Conservation (phyloP, 208 protist species). For the Acanthamoeba castellanii region DNA sequence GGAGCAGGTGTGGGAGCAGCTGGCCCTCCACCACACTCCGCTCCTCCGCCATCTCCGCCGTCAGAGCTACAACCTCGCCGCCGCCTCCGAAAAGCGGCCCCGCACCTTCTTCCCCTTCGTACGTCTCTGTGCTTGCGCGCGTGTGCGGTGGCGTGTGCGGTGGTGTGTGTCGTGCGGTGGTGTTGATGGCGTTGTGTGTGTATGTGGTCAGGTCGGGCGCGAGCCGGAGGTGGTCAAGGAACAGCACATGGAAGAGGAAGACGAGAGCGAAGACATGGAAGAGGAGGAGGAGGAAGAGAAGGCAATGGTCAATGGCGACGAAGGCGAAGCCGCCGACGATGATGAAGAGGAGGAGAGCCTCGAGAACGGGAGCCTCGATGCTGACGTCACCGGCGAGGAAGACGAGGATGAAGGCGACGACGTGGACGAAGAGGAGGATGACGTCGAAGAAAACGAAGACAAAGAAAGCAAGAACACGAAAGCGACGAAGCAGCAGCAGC, state of each 20-base stretch:
- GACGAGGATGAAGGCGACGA: conserved; percentile 14
- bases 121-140: not conserved
- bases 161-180: no score
- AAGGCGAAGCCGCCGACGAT: not conserved
- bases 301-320: conserved; percentile 37
- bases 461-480: not conserved
- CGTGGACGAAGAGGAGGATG: conserved; percentile 51
- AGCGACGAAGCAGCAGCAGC: conserved; percentile 1
- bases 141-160: no score
- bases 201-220: not conserved
- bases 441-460: conserved; percentile 59
- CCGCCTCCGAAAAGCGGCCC: not conserved
- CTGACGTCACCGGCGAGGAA: not conserved
- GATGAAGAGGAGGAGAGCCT: no score
- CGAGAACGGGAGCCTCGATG: not conserved
- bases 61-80: not conserved
- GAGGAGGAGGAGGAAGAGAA: conserved; percentile 24
- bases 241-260: conserved; percentile 45
- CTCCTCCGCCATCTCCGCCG: conserved; percentile 13
- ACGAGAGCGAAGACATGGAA: conserved; percentile 52
- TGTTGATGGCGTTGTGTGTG: no score
- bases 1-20: conserved; percentile 77
- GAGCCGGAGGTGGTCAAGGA: conserved; percentile 10
- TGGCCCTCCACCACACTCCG: conserved; percentile 62
- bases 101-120: not conserved